A percentile compares a stretch with the other conserved stretches of the same genome.
Conservation (phyloP, 2,329 filamentous ascomycete genomes). For the Xylariaceae sp. region DNA sequence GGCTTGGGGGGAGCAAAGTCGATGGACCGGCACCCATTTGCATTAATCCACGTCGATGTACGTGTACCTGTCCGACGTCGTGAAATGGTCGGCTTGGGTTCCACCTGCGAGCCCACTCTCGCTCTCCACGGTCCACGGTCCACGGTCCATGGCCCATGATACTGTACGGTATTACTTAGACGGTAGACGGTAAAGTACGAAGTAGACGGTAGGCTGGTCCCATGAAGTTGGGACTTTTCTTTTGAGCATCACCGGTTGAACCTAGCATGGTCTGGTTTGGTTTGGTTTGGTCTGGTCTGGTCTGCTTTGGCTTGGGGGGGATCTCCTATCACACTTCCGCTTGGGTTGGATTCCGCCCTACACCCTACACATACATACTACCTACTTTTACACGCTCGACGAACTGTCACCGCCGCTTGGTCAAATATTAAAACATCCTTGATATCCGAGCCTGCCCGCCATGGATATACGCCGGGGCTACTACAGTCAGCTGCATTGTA, state of each 20-base stretch:
- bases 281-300: constrained; percentile 14
- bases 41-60: constrained; percentile 28
- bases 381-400: neutral
- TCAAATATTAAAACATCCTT: constrained; percentile 32
- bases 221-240: constrained; percentile 29
- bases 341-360: constrained; percentile 29
- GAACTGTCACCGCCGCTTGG: constrained; percentile 32
- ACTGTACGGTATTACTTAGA: constrained; percentile 14
- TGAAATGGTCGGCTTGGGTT: constrained; percentile 21
- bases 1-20: constrained; percentile 21
- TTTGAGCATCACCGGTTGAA: constrained; percentile 32
- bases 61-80: constrained; percentile 16
- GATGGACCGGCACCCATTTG: constrained; percentile 24
- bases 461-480: constrained; percentile 22
- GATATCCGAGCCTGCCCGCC: constrained; percentile 30
- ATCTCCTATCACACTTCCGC: constrained; percentile 30
- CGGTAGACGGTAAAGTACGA: too few relatives aligned
- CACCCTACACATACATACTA: neutral
- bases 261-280: constrained; percentile 26
- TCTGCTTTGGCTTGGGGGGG: constrained; percentile 8
- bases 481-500: constrained; percentile 13
- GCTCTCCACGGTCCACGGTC: too few relatives aligned
- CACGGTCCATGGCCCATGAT: constrained; percentile 23
- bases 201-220: constrained; percentile 17
- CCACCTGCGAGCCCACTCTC: constrained; percentile 25